Percentiles rank a stretch among this genome's conserved stretches.
Conservation (phyloP, 495 filamentous ascomycete species). For the Aspergillus avenaceus region DNA sequence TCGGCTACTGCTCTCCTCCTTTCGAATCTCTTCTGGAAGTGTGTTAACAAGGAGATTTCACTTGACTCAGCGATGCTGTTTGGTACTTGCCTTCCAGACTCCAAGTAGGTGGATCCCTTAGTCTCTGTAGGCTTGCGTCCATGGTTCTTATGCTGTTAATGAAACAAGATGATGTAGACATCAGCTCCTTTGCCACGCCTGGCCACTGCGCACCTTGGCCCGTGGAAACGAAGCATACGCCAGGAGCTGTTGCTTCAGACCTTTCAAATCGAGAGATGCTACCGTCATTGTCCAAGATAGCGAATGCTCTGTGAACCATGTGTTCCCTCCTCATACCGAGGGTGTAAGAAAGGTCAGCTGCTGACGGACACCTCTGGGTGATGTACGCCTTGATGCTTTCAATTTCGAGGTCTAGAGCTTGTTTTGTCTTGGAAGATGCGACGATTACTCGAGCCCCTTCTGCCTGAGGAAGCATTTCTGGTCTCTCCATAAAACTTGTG, state of each 20-base stretch:
- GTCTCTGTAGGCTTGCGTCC: slow-evolving; percentile 14
- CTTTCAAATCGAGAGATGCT: not conserved
- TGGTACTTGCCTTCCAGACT: slow-evolving; percentile 15
- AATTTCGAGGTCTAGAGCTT: slow-evolving; percentile 8
- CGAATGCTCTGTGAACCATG: slow-evolving; percentile 6
- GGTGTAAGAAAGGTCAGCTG: slow-evolving; percentile 23
- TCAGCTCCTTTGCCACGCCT: slow-evolving; percentile 11
- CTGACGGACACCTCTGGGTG: not conserved
- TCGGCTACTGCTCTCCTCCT: too few species aligned
- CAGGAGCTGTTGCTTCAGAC: not conserved
- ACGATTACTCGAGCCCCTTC: not conserved
- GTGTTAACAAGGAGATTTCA: not conserved
- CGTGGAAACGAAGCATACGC: slow-evolving; percentile 16
- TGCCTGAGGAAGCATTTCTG: not conserved
- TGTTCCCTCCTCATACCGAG: slow-evolving; percentile 20
- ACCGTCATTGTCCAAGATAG: not conserved
- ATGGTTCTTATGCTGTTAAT: slow-evolving; percentile 12
- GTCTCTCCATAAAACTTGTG: too few species aligned
- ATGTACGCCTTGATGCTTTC: slow-evolving; percentile 10
- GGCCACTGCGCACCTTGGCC: slow-evolving; percentile 25
- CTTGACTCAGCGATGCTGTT: not conserved
- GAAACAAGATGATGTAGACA: slow-evolving; percentile 11
- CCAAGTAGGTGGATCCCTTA: slow-evolving; percentile 17
- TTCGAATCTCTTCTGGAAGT: too few species aligned
- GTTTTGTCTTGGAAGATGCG: slow-evolving; percentile 5